Percentiles rank a stretch among this genome's conserved stretches.
Conservation (phyloP, 2,329 filamentous ascomycete species). For the Conoideocrella luteorostrata region DNA sequence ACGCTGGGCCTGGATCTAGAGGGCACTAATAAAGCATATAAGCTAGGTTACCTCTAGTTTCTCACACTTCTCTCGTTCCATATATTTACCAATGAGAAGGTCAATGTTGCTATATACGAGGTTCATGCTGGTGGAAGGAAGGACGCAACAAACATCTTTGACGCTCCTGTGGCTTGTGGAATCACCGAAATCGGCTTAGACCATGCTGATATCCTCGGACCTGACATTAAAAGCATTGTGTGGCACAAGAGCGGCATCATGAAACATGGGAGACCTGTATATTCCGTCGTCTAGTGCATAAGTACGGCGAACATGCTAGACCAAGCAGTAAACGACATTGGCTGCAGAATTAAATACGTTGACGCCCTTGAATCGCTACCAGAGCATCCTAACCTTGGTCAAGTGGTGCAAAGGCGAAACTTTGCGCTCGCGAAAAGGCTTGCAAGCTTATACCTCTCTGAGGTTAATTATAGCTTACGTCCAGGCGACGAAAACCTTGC, state of each 20-base stretch:
- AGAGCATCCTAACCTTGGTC: too few species aligned
- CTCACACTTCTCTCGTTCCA: slow-evolving; percentile 6
- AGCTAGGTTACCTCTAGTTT: slow-evolving; percentile 4
- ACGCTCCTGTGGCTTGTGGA: background rate
- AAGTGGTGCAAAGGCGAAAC: too few species aligned
- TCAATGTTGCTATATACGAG: slow-evolving; percentile 5
- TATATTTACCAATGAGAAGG: slow-evolving; percentile 5
- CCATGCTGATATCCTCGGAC: background rate
- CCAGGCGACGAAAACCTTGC: too few species aligned
- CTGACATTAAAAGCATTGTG: background rate
- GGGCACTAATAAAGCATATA: background rate
- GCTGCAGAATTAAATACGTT: too few species aligned
- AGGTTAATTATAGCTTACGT: too few species aligned
- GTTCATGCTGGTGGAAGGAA: slow-evolving; percentile 2
- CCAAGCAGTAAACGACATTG: too few species aligned
- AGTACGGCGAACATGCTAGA: too few species aligned
- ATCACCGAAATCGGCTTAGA: background rate
- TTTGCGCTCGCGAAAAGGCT: too few species aligned
- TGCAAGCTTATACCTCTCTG: too few species aligned
- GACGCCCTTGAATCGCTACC: too few species aligned
- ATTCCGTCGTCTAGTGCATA: background rate
- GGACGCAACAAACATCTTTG: slow-evolving; percentile 2
- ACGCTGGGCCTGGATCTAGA: background rate
- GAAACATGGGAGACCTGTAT: background rate
- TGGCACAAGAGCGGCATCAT: slow-evolving; percentile 1